Percentiles rank a stretch among this genome's conserved stretches.
Evolutionary conservation across 177 flowering plant species (phyloP).

Genomic region (Telopea speciosissima): DNA sequence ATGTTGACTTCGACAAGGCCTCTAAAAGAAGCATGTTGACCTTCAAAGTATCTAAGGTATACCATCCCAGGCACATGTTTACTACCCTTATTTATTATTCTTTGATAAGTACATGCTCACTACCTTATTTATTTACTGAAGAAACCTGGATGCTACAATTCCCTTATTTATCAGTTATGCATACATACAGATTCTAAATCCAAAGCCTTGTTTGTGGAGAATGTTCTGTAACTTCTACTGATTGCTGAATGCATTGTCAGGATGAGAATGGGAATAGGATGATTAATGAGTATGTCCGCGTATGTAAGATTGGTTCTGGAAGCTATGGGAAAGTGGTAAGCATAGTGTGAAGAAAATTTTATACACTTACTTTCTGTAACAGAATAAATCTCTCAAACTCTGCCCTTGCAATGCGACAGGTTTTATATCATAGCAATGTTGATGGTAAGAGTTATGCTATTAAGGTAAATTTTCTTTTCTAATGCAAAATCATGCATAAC

Average conservation of each 20-base stretch:
- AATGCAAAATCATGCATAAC: not conserved
- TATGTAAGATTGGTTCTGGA: constrained; percentile 74
- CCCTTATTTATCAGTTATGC: not conserved
- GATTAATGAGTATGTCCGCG: constrained; percentile 83
- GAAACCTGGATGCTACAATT: not conserved
- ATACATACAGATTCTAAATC: not conserved
- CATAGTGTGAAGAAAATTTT: constrained; percentile 1
- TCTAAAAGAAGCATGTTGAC: too few species aligned
- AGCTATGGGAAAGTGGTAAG: constrained; percentile 99
- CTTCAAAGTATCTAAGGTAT: too few species aligned
- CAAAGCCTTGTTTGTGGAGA: not conserved
- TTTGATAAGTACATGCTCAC: too few species aligned
- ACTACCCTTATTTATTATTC: too few species aligned
- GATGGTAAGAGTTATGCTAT: constrained; percentile 84
- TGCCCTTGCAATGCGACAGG: constrained; percentile 39
- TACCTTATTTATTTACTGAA: not conserved
- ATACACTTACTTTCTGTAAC: not conserved
- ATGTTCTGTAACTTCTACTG: not conserved
- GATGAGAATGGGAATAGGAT: constrained; percentile 84
- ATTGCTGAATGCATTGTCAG: constrained; percentile 23
- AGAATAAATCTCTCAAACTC: constrained; percentile 1
- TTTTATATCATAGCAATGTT: constrained; percentile 54
- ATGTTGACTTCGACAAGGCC: too few species aligned
- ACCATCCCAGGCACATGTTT: too few species aligned
- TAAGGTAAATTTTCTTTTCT: constrained; percentile 43